These are phyloP conservation scores for Candida jianshihensis DNA, from an alignment of 805 yeast species.

Conservation along the genomic window DNA sequence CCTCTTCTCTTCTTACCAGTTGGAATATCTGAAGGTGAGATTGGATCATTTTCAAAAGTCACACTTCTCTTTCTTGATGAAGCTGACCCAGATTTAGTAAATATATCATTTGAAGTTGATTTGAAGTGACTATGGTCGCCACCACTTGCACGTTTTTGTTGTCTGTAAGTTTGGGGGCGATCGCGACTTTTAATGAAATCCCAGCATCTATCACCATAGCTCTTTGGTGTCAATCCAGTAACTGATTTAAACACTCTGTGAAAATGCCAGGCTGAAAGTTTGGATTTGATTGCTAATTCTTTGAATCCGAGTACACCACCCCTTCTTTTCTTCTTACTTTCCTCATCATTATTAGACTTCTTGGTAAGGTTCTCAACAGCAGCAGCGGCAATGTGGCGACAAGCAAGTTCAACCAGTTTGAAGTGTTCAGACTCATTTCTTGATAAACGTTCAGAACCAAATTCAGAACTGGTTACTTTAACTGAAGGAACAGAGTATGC, in stretches of 20 bases:
- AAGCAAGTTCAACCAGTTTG: conserved; percentile 66
- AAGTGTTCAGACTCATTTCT: conserved; percentile 65
- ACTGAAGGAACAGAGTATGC: conserved; percentile 19
- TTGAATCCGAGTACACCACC: conserved; percentile 81
- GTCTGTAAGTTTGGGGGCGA: conserved; percentile 14
- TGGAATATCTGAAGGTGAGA: not conserved
- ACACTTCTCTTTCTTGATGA: not conserved
- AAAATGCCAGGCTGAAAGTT: conserved; percentile 87
- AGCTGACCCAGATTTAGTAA: not conserved
- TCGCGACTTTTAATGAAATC: conserved; percentile 39
- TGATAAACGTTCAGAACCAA: conserved; percentile 27
- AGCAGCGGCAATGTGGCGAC: conserved; percentile 77
- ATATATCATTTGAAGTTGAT: conserved; percentile 10
- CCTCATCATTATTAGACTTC: conserved; percentile 15
- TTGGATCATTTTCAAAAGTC: not conserved
- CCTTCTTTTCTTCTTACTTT: conserved; percentile 46
- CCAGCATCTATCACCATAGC: conserved; percentile 81
- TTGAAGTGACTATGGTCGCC: conserved; percentile 15
- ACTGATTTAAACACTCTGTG: conserved; percentile 84
- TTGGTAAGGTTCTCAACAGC: conserved; percentile 45
- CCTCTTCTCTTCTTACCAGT: not conserved
- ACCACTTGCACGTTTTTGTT: conserved; percentile 4
- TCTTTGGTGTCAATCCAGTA: conserved; percentile 82
- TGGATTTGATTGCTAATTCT: conserved; percentile 79
- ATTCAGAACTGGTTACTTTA: conserved; percentile 10